Evolutionary conservation across 768 basidiomycete species (phyloP), one percentile per base, ranked within the genome.

Genomic region (Tylopilus sp.): DNA sequence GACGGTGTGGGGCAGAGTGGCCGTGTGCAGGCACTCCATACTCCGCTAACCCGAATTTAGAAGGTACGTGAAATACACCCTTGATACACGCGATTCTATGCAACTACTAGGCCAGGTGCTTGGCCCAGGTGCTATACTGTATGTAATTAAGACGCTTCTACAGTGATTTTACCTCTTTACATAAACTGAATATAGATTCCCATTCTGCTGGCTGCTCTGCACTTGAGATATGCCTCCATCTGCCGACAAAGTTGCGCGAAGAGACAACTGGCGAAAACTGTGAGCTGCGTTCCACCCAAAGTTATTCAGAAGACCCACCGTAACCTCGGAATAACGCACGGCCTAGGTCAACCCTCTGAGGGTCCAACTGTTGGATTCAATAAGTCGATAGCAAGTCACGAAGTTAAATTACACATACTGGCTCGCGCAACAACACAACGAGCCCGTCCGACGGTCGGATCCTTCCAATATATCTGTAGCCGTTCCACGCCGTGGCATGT

Each of bases 361-460:
- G 54, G 26, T 64, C 64, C 30, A 67, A 26, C 68, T 70, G 40
- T 17, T 12, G 28, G 16, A 21, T 19, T 9, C 7, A 16, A n/a
- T 63, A 21, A 60, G 49, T 36, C 25, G 51, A 25, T 14, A 52
- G 1, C 19, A 54, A 16, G 48, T 21, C 7, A 24, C 26, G 28
- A 12, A 36, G 45, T 33, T 13, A 47, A 28, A 17, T 37, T n/a
- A n/a, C 26, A 69, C 78, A 53, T 50, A 81, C 81, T 49, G 83
- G 77, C 69, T 79, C 74, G 49, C 80, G 76, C 25, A 75, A 57
- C 30, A 87, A 65, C 4, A 79, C 75, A 26, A 85, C 70, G 34
- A 86, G 69, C 14, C 86, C 86, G 65, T 87, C 86, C 34, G 72
- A 72, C 9, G 80, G 67, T 28, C 86, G 72, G 14, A 87, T 71